Evolutionary conservation across 2,329 filamentous ascomycete genomes (phyloP).

Genomic region (Peltaster fructicola): DNA sequence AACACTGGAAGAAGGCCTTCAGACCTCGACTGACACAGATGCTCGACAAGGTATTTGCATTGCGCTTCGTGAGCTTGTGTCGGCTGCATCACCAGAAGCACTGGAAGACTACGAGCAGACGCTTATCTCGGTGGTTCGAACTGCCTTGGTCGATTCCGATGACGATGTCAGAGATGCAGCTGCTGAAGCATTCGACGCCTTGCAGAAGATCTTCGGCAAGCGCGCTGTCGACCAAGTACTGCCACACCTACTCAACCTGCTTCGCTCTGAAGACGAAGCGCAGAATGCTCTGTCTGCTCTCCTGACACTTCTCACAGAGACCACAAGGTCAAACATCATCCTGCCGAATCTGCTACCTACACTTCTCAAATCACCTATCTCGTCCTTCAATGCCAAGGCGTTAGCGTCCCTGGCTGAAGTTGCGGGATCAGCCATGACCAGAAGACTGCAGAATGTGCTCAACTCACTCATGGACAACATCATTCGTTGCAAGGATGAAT

Average conservation of each 20-base stretch:
- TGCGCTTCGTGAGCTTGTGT: conserved; percentile 81
- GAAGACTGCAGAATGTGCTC: conserved; percentile 73
- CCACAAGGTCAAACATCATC: conserved; percentile 87
- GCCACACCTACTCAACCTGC: conserved; percentile 75
- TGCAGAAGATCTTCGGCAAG: conserved; percentile 89
- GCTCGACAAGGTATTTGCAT: conserved; percentile 96
- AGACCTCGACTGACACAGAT: conserved; percentile 76
- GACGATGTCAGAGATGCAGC: conserved; percentile 85
- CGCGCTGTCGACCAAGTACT: conserved; percentile 87
- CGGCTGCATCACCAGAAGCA: conserved; percentile 71
- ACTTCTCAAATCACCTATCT: conserved; percentile 74
- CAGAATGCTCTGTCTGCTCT: conserved; percentile 86
- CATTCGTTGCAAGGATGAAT: conserved; percentile 58
- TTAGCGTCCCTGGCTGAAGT: conserved; percentile 86
- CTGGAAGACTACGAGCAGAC: conserved; percentile 91
- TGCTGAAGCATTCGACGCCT: conserved; percentile 87
- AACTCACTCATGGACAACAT: conserved; percentile 91
- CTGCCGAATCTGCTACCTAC: conserved; percentile 91
- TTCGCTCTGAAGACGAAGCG: conserved; percentile 70
- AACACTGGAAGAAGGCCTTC: conserved; percentile 78
- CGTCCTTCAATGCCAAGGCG: conserved; percentile 85
- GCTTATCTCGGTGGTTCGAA: conserved; percentile 82
- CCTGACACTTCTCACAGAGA: conserved; percentile 83
- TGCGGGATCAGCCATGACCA: conserved; percentile 76
- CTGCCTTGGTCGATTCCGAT: conserved; percentile 77